Percentiles rank a stretch among this genome's conserved stretches.
phyloP scores from a whole-genome alignment of 1,284 basidiomycete genomes.

The Lignosus rhinocerotis region DNA sequence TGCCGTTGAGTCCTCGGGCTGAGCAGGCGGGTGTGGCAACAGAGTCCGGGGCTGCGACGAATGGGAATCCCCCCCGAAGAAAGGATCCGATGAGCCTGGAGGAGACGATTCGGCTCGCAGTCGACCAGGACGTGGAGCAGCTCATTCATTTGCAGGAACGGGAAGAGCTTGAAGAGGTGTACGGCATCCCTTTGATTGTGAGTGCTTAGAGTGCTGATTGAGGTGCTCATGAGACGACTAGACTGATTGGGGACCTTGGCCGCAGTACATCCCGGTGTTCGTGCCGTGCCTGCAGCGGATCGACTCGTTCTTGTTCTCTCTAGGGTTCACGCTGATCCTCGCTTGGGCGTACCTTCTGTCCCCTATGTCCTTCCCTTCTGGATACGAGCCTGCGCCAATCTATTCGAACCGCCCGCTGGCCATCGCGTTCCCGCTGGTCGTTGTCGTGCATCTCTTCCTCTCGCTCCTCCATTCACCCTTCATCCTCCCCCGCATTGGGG shows the following conservation, averaged over 20 bases:
- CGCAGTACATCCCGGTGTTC: constrained; percentile 72
- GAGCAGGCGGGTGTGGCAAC: constrained; percentile 5
- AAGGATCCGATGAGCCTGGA: constrained; percentile 23
- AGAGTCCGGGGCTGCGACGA: constrained; percentile 3
- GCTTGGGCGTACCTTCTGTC: constrained; percentile 61
- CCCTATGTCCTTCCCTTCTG: constrained; percentile 28
- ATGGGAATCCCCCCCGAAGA: background rate
- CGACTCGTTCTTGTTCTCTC: constrained; percentile 65
- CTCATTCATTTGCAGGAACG: constrained; percentile 60
- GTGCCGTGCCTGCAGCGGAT: constrained; percentile 72
- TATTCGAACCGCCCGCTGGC: constrained; percentile 38
- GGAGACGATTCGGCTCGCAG: constrained; percentile 36
- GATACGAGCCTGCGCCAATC: constrained; percentile 15
- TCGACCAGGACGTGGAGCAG: constrained; percentile 65
- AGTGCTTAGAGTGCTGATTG: constrained; percentile 23
- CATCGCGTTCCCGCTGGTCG: constrained; percentile 49
- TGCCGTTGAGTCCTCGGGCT: constrained; percentile 30
- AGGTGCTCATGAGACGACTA: background rate
- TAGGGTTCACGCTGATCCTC: constrained; percentile 66
- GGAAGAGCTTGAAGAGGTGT: constrained; percentile 74
- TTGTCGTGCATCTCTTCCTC: constrained; percentile 51
- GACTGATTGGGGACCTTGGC: background rate
- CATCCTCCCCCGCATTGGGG: constrained; percentile 63
- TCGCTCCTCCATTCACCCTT: constrained; percentile 60
- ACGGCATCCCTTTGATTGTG: constrained; percentile 73